Conservation (phyloP, 306 rosid species). For the Dalbergia oliveri region DNA sequence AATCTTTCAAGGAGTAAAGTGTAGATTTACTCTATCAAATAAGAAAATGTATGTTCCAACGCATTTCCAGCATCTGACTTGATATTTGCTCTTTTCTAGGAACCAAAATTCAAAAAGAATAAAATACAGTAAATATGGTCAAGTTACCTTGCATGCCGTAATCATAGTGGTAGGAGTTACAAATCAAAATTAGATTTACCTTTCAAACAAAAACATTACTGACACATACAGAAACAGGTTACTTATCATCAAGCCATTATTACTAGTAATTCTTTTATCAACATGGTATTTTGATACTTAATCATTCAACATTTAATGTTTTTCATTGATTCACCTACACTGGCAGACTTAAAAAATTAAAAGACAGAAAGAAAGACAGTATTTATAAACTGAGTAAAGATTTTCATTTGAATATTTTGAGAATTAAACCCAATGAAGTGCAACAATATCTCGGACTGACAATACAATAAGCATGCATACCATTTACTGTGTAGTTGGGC, state of each 20-base stretch:
- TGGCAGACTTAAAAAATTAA: neutral
- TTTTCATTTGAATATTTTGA: neutral
- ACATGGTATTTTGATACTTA: neutral
- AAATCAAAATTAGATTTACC: constrained; percentile 8
- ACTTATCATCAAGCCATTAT: neutral
- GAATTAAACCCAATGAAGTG: neutral
- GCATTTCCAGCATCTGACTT: too few species aligned
- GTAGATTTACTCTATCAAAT: too few species aligned
- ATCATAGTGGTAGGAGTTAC: neutral
- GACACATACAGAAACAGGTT: constrained; percentile 14
- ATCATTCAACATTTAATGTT: neutral
- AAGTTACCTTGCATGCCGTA: too few species aligned
- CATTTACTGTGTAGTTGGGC: neutral
- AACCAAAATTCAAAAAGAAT: too few species aligned
- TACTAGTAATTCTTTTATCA: neutral
- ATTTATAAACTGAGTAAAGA: neutral
- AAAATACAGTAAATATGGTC: too few species aligned
- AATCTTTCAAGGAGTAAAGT: too few species aligned
- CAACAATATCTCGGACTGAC: neutral
- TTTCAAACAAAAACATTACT: constrained; percentile 8
- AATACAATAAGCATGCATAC: neutral
- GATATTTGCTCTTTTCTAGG: too few species aligned
- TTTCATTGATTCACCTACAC: neutral
- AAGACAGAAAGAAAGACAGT: neutral
- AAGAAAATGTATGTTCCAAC: too few species aligned